phyloP scores from a whole-genome alignment of 345 rosid genomes.

The Salix caprea region DNA sequence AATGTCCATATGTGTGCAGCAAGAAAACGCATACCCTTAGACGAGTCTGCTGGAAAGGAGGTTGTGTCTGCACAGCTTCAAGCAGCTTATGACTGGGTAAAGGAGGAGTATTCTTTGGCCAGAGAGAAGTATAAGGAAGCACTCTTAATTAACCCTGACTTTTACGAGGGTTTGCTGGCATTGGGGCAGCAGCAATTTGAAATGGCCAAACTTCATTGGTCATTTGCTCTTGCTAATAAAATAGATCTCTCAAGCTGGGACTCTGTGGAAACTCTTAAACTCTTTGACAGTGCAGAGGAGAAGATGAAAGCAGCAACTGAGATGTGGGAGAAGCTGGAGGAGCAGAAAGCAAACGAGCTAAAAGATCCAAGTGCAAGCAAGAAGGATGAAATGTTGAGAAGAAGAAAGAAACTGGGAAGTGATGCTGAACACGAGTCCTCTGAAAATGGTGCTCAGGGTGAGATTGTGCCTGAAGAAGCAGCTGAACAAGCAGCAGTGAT shows the following conservation, averaged over 20 bases:
- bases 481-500: slow-evolving; percentile 93
- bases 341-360: slow-evolving; percentile 59
- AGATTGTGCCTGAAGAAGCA: slow-evolving; percentile 72
- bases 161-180: slow-evolving; percentile 92
- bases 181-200: slow-evolving; percentile 95
- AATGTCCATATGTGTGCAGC: slow-evolving; percentile 99
- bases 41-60: slow-evolving; percentile 74
- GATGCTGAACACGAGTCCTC: slow-evolving; percentile 42
- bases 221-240: slow-evolving; percentile 73
- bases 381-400: slow-evolving; percentile 67
- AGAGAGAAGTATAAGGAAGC: slow-evolving; percentile 77
- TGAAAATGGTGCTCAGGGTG: slow-evolving; percentile 33
- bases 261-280: slow-evolving; percentile 59
- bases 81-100: slow-evolving; percentile 87
- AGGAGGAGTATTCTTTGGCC: slow-evolving; percentile 80
- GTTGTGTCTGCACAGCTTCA: slow-evolving; percentile 67
- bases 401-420: slow-evolving; percentile 69
- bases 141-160: slow-evolving; percentile 75
- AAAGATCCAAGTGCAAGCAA: slow-evolving; percentile 68
- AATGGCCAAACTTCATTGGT: slow-evolving; percentile 99
- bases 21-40: slow-evolving; percentile 88
- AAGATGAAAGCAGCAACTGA: slow-evolving; percentile 91
- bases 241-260: slow-evolving; percentile 76
- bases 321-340: slow-evolving; percentile 98
- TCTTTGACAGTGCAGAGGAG: slow-evolving; percentile 78